These are phyloP conservation scores for Sicyos edulis DNA, from an alignment of 306 rosid species.

Conservation along the genomic window DNA sequence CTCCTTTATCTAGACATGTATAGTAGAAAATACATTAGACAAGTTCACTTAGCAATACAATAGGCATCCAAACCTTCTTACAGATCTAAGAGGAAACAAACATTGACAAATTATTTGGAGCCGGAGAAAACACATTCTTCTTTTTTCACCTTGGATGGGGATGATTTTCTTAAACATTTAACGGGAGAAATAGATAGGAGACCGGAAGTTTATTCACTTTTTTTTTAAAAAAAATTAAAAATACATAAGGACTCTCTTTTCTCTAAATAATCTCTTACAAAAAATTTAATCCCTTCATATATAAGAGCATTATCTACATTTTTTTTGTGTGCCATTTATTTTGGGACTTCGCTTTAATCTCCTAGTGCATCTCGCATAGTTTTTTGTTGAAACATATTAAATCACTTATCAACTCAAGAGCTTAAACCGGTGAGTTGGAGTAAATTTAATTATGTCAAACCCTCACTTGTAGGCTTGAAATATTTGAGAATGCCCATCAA, in stretches of 20 bases:
- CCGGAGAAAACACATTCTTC: too few species aligned
- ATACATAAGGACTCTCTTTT: background rate
- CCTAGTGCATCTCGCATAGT: background rate
- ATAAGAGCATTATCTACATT: background rate
- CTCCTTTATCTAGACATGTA: constrained; percentile 54
- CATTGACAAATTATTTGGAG: background rate
- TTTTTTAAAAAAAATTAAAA: too few species aligned
- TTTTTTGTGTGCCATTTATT: background rate
- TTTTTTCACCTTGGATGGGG: too few species aligned
- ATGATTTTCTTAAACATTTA: too few species aligned
- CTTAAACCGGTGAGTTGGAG: too few species aligned
- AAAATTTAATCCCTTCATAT: background rate
- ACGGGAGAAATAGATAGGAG: too few species aligned
- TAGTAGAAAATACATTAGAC: background rate
- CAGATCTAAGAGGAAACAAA: background rate
- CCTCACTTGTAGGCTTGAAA: too few species aligned
- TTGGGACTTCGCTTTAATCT: background rate
- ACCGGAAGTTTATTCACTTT: too few species aligned
- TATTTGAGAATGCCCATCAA: too few species aligned
- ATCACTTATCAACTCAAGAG: too few species aligned
- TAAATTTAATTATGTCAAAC: too few species aligned
- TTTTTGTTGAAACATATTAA: too few species aligned
- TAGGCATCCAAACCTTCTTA: background rate
- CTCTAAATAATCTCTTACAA: background rate
- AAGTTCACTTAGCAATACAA: constrained; percentile 10